Evolutionary conservation across 805 yeast genomes (phyloP), one percentile per base, ranked within the genome.

Genomic region (Candida broadrunensis): DNA sequence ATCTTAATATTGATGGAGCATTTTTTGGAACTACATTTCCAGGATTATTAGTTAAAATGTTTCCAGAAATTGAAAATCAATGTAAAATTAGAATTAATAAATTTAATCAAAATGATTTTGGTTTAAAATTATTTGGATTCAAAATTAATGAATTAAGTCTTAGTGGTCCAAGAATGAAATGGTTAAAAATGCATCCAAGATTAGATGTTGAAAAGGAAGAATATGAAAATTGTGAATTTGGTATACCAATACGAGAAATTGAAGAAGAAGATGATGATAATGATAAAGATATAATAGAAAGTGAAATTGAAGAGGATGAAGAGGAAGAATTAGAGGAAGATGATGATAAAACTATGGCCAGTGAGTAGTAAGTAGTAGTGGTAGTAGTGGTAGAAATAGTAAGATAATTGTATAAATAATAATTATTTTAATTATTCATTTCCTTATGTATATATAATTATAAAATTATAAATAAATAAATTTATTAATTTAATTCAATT

Each of bases 21-120:
- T 93, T 85, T 55, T 93, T 95, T 69, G 98, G 99, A 4, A 88
- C 98, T 0, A 83, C 95, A 26, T 93, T 93, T 67, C 93, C 97
- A 1, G 97, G 97, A 2, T 75, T 93, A 50, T 85, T 93, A 54
- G 79, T 93, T 45, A 86, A 89, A 58, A 85, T 87, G 77, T 89
- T 84, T 66, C 88, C 93, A n/a, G 97, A 88, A 48, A 78, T 89
- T 37, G 95, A 85, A 56, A 78, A 79, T 52, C 88, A 85, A 54
- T 82, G 88, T 50, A 72, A 75, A 42, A 71, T 77, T 43, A 72
- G 85, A 54, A 63, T 67, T 43, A 61, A 65, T 42, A 64, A 67
- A 37, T 66, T 63, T 33, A 69, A 79, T 47, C 78, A 76, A 51
- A 67, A 71, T 48, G 77, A 71, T 44, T 83, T 75, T 58, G 85